Evolutionary conservation across 192 early-diverging fungal species (phyloP), one percentile per base, ranked within the genome.

Genomic region (Funneliformis geosporum): DNA sequence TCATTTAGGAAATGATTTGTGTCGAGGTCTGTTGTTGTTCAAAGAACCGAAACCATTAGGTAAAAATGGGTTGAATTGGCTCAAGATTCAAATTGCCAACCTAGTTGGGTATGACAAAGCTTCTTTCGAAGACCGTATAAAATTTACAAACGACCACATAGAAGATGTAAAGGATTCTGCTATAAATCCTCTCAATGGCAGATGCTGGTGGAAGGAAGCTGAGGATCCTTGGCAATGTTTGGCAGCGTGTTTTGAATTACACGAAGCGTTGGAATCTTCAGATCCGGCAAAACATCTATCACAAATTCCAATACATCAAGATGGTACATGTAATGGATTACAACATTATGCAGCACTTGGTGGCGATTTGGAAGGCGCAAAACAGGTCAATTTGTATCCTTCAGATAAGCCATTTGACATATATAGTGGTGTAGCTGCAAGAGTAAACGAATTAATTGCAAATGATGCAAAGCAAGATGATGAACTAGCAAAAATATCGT

Each of bases 291-390:
- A 84, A 40, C 97, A 90, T 78, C 80, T 87, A 55, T 95, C 92
- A 65, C 82, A 88, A 16, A 82, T 98, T 64, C 96, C 96, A 11
- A 88, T 99, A 21, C 97, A 99, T 84, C 96, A 97, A 83, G 98
- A 99, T 83, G 98, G 96, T 39, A 96, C 96, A 0, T 99, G 98
- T 85, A 98, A 98, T 78, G 98, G 98, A 12, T 86, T 99, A 76
- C 98, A 99, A 88, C 98, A 99, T 86, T 98, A 98, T 82, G 98
- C 98, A 4, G 96, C 98, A 2, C 86, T 99, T 74, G 97, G 96
- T 68, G 95, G 96, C 79, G 98, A 99, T 82, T 83, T 87, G 42
- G 88, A 89, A 44, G 96, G 96, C 60, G 98, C 97, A 5, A 80
- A 85, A 60, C 93, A 94, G 47, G 98, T 99, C 76, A 98, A 99